Evolutionary conservation across 805 yeast genomes (phyloP), one percentile per base, ranked within the genome.

Genomic region (Candida gorgasii): DNA sequence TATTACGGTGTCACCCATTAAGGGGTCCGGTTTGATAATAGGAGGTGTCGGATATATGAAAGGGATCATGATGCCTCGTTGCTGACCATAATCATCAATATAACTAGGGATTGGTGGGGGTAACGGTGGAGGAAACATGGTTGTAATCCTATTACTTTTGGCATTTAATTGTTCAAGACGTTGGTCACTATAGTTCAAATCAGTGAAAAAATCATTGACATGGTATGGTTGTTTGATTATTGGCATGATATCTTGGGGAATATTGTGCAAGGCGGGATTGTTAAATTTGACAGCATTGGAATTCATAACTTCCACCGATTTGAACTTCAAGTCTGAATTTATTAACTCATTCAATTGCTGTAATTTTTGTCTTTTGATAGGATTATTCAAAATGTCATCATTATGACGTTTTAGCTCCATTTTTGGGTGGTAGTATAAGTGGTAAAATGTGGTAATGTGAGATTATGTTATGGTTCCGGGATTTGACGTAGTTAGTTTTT

Each of bases 11-110:
- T 45, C 54, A 18, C 49, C 48, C 8, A 50, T 43, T 12, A 44
- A 31, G 6, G 65, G 57, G 43, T 57, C 59, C 1, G 63, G 63
- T 31, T 56, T 48, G 9, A 68, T 50, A 4, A 58, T 45, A 4
- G 75, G 75, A 4, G 74, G 69, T 8, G 73, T 67, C 2, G 76
- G 76, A 46, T 52, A 70, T 5, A 70, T 65, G 45, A 70, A 69
- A 9, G 76, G 76, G 7, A 70, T 62, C 73, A 68, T 67, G 2
- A 68, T 55, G 0, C 75, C 73, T 13, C 53, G 51, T 5, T 18
- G 29, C 27, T 11, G 20, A 6, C 26, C 33, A 8, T 26, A 17
- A 18, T 29, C 40, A 16, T 26, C 39, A 26, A 11, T 26, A 20
- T 27, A 20, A 40, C 35, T 23, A 7, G 53, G 52, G 7, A 39